A percentile compares a stretch with the other conserved stretches of the same genome.
These are phyloP conservation scores for Gonapodya sp. DNA, from an alignment of 192 early-diverging fungal genomes.

Conservation along the genomic window DNA sequence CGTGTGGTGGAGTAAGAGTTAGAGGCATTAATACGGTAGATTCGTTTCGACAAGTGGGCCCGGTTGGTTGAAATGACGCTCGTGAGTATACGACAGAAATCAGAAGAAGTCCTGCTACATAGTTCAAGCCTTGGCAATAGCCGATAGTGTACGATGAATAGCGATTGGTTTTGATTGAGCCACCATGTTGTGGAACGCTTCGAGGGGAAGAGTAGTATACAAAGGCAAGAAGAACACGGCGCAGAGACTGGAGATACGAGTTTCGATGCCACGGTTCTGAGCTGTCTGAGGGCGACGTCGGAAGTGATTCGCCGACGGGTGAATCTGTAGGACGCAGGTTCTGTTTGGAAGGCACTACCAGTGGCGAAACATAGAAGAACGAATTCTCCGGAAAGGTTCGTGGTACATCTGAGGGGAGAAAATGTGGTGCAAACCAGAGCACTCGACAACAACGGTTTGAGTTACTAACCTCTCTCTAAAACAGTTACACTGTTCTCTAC, in stretches of 20 bases:
- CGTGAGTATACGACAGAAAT: background rate
- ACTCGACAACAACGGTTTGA: background rate
- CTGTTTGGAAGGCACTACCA: too few species aligned
- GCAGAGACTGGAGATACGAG: background rate
- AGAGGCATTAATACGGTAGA: background rate
- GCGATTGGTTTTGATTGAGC: background rate
- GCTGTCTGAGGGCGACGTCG: background rate
- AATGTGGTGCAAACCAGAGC: background rate
- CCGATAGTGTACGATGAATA: constrained; percentile 5
- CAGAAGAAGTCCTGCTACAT: background rate
- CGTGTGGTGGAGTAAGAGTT: background rate
- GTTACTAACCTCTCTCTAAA: background rate
- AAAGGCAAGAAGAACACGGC: background rate
- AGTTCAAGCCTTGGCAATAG: background rate
- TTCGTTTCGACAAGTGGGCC: background rate
- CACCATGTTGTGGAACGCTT: background rate
- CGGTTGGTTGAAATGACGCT: background rate
- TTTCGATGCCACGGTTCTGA: background rate
- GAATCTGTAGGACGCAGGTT: too few species aligned
- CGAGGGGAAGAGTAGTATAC: background rate
- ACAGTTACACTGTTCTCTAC: background rate
- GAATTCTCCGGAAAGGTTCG: background rate
- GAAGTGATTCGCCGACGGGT: background rate
- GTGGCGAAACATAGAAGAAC: background rate
- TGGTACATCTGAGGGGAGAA: background rate